Evolutionary conservation across 108 stramenopile genomes (phyloP), one percentile per base, ranked within the genome.

Genomic region (Aurantiochytrium sp.): DNA sequence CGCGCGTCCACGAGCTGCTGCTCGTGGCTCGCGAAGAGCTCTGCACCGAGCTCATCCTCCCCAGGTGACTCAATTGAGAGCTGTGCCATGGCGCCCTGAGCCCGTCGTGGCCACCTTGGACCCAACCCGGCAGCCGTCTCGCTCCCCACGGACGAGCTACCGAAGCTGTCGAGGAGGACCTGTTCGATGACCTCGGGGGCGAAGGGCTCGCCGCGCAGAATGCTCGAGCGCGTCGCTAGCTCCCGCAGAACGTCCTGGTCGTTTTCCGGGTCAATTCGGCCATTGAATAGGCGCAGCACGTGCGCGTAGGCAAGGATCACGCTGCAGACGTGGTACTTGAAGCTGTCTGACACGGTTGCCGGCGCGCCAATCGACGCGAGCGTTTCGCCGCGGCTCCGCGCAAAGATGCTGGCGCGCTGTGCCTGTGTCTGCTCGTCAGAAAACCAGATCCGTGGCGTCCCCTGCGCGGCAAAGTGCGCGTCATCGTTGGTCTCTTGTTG

Each of bases 281-380:
- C 73, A 48, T 48, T 48, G 45, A 81, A 81, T 6, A 48, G 42
- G 12, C 45, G 36, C 12, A 48, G 36, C 1, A 3, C 45, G 30
- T 81, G 73, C 45, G 32, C 73, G 32, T 81, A 81, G 6, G 73
- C 39, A 12, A 81, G 73, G 12, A 42, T 6, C 10, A 81, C 73
- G 39, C 73, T 81, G 24, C 39, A 48, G 0, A 81, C 45, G 24
- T 81, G 73, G 12, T 30, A 48, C 12, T 27, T 27, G 30, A 81
- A 48, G n/a, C 1, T 22, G 45, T 12, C 42, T 48, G 73, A 15
- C 6, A 81, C 24, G 0, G 6, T 12, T 81, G 73, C 73, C 6
- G 73, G 73, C 24, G 73, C 73, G 73, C 73, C 73, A 81, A 81
- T 81, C 21, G 73, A 81, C 12, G 39, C 42, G n/a, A 81, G 30